Evolutionary conservation across 768 basidiomycete species (phyloP).

Genomic region (Panaeolus papilionaceus): DNA sequence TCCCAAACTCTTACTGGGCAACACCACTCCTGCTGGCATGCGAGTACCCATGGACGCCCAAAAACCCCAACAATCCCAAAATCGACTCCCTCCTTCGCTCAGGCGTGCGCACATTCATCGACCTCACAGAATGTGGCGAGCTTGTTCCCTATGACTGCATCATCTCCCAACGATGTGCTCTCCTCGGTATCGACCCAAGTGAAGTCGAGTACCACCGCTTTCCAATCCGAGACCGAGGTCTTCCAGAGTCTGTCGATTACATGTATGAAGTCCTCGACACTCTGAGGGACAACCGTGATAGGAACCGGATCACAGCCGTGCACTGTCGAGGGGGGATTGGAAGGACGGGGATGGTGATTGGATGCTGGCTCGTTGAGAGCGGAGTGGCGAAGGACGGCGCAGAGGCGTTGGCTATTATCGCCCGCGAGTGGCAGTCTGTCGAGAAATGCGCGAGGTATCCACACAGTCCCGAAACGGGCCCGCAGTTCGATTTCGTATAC

Average conservation of each 20-base stretch:
- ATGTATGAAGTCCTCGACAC: slow-evolving; percentile 66
- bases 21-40: slow-evolving; percentile 75
- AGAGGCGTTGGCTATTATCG: slow-evolving; percentile 70
- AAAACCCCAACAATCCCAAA: slow-evolving; percentile 63
- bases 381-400: slow-evolving; percentile 65
- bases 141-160: slow-evolving; percentile 66
- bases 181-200: slow-evolving; percentile 59
- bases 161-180: slow-evolving; percentile 57
- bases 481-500: slow-evolving; percentile 78
- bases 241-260: slow-evolving; percentile 64
- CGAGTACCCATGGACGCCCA: slow-evolving; percentile 82
- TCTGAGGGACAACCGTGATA: slow-evolving; percentile 62
- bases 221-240: slow-evolving; percentile 74
- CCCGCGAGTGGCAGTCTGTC: slow-evolving; percentile 73
- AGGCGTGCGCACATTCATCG: slow-evolving; percentile 82
- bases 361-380: slow-evolving; percentile 80
- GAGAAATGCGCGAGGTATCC: slow-evolving; percentile 81
- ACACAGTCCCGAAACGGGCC: slow-evolving; percentile 80
- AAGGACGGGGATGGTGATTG: slow-evolving; percentile 65
- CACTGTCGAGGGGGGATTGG: slow-evolving; percentile 85
- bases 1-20: slow-evolving; percentile 90
- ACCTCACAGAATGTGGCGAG: slow-evolving; percentile 84
- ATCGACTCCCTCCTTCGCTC: slow-evolving; percentile 74
- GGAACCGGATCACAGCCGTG: slow-evolving; percentile 70
- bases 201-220: slow-evolving; percentile 80